phyloP scores from a whole-genome alignment of 371 early-diverging fungal genomes.

The Actinomucor elegans region DNA sequence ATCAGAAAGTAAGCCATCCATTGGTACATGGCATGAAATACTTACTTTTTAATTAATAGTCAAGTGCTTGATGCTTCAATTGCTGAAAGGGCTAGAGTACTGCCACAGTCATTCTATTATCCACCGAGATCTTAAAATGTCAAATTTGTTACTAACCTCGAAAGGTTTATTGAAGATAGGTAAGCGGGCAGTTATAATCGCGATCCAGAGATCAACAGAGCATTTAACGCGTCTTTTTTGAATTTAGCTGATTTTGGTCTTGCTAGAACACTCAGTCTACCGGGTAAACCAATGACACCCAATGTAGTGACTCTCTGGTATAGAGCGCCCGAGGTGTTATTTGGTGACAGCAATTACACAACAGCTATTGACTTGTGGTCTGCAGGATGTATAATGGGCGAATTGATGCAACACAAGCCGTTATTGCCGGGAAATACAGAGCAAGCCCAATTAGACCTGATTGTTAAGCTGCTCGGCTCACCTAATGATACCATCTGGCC shows the following conservation, averaged over 20 bases:
- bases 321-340: constrained; percentile 89
- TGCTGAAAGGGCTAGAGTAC: constrained; percentile 74
- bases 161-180: constrained; percentile 79
- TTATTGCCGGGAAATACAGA: constrained; percentile 87
- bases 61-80: constrained; percentile 80
- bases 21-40: background rate
- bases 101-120: constrained; percentile 77
- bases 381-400: constrained; percentile 87
- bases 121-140: constrained; percentile 87
- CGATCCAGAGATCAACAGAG: background rate
- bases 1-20: constrained; percentile 50
- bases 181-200: background rate
- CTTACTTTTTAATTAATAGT: constrained; percentile 37
- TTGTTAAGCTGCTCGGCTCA: constrained; percentile 75
- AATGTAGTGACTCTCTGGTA: constrained; percentile 97
- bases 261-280: constrained; percentile 71
- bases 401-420: constrained; percentile 70
- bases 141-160: constrained; percentile 76
- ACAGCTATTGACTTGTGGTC: constrained; percentile 93
- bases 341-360: constrained; percentile 79
- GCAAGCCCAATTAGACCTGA: constrained; percentile 71
- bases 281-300: constrained; percentile 81
- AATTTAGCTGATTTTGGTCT: constrained; percentile 87
- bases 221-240: background rate
- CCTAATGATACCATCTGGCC: constrained; percentile 85